Evolutionary conservation across 441 rosid genomes (phyloP), one percentile per base, ranked within the genome.

Genomic region (Pelargonium myrrhifolium): DNA sequence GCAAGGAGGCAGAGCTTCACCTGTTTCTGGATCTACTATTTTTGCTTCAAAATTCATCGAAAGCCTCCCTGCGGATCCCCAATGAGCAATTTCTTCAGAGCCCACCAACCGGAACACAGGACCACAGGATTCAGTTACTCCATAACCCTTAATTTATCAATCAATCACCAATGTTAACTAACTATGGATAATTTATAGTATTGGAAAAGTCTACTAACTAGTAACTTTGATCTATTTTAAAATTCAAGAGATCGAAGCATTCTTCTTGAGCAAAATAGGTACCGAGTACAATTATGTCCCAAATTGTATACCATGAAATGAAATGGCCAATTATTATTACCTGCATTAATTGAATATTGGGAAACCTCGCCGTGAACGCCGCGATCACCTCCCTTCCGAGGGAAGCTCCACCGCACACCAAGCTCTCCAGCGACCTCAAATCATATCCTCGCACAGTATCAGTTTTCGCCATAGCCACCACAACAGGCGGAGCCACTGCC

Each of bases 381-480:
- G 62, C 0, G 65, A 60, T 55, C 62, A 37, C 31, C 45, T 58
- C 71, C 51, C 20, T 58, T 17, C 71, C 71, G 18, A 56, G 64
- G 6, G 71, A 49, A 14, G 56, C 71, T 37, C 71, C 71, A 21
- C 71, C 71, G 14, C 62, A 49, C 21, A 7, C 1, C 21, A 53
- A 6, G 20, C 3, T 10, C 61, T 7, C 21, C n/a, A 66, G 42
- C 0, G 69, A 49, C 61, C 61, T 67, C 61, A 67, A 15, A 35
- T 67, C 43, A 17, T 26, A 67, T 24, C 11, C 37, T 11, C 28
- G 17, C 14, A 18, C 0, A 15, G 9, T 7, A 20, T 53, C 42
- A 14, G 49, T 9, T 49, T 64, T 64, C 15, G 24, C 28, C 61
- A 65, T 17, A 12, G 68, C 60, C 24, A 24, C 22, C 68, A 65